Base-by-base conservation (phyloP, 2,329 filamentous ascomycete genomes). In the Aspergillus viridinutans region DNA sequence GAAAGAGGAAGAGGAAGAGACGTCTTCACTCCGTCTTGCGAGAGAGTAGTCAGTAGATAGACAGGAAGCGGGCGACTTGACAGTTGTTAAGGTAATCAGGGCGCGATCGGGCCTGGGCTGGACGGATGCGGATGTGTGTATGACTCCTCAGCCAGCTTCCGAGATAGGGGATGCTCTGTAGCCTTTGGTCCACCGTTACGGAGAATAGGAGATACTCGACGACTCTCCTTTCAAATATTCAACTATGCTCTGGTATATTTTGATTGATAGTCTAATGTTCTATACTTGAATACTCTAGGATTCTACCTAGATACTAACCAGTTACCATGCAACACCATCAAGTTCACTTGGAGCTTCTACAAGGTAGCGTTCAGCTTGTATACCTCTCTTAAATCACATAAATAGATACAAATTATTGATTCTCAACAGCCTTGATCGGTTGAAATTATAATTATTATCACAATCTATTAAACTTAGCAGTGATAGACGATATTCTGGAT, bases 81-180 rank as follows among this genome's bases (percentile, higher is more conserved):
- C 26, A 45, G 38, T 45, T 9, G 17, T 52, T 42, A 51, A 53
- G 40, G 32, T 56, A n/a, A 47, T n/a, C 28, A 53, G 35, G 21
- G 20, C 20, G 50, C 17, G 40, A 28, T 29, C 17, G 45, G 4
- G 17, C 25, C n/a, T 21, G 42, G 42, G 42, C n/a, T 20, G 21
- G 42, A 45, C 42, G 42, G 42, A 45, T 45, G 42, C 42, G 42
- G 42, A 9, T 45, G 52, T 8, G 12, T n/a, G 29, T 49, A 55
- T 55, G 53, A 55, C 53, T 55, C 53, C 53, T 40, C 49, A 49
- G 21, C 43, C 49, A 49, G 21, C 29, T 25, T 51, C 28, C 49
- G 32, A 53, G 28, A 53, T 47, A 47, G 43, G 43, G 43, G 43
- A 47, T 43, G 10, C 40, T 42, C 40, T 42, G 17, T 43, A n/a